phyloP scores from a whole-genome alignment of 2,329 filamentous ascomycete species.

The Fusarium sp. region DNA sequence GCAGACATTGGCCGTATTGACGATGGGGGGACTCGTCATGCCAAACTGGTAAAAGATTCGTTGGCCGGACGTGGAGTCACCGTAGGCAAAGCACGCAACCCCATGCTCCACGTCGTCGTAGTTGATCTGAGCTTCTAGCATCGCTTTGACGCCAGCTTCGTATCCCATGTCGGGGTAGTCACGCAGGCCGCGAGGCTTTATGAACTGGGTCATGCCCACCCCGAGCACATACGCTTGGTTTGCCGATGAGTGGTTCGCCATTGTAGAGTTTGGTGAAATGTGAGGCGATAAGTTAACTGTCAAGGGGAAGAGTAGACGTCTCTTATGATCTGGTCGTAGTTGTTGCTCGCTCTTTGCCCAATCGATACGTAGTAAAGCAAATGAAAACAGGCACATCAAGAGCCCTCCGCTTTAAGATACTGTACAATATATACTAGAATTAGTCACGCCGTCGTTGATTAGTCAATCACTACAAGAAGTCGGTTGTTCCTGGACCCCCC shows the following conservation, averaged over 20 bases:
- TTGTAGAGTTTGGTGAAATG: neutral
- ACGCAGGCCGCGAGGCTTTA: conserved; percentile 93
- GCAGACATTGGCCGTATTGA: conserved; percentile 99
- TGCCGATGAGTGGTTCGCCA: neutral
- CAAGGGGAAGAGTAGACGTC: neutral
- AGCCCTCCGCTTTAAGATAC: too few species aligned
- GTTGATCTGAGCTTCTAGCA: conserved; percentile 87
- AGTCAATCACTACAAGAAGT: too few species aligned
- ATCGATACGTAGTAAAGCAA: too few species aligned
- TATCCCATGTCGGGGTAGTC: conserved; percentile 96
- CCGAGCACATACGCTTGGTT: neutral
- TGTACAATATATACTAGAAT: too few species aligned
- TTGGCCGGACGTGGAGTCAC: conserved; percentile 93
- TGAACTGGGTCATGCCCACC: conserved; percentile 14
- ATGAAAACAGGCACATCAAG: too few species aligned
- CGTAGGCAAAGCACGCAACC: conserved; percentile 96
- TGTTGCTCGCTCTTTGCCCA: too few species aligned
- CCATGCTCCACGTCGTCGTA: conserved; percentile 97
- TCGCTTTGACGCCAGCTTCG: conserved; percentile 89
- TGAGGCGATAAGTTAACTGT: neutral
- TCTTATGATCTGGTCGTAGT: too few species aligned
- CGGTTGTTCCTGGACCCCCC: too few species aligned
- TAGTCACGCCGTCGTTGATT: too few species aligned
- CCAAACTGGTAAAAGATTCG: conserved; percentile 99
- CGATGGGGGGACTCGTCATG: conserved; percentile 95